Evolutionary conservation across 2,329 filamentous ascomycete species (phyloP), one percentile per base, ranked within the genome.

Genomic region (Emericellopsis atlantica): DNA sequence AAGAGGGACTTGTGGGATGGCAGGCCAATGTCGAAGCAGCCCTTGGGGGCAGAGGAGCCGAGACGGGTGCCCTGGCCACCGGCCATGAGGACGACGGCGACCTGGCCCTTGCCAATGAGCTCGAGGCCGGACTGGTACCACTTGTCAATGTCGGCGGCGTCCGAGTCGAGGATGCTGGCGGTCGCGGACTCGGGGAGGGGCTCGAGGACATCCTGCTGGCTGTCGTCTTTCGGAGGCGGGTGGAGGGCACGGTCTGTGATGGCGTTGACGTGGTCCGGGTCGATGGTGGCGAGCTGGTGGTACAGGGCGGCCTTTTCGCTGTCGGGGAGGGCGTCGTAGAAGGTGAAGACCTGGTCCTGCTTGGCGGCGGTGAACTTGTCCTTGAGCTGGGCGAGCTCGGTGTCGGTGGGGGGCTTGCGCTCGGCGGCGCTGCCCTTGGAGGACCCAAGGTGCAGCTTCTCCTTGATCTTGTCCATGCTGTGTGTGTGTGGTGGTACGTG

Each of bases 1-100:
- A 98, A 98, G 45, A 98, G 75, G 14, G 88, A 88, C 71, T 98
- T 98, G 58, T 82, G 67, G 51, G 87, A 95, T 26, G 90, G 87
- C 43, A 98, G 76, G 15, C 88, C 88, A 60, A 98, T 96, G 58
- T 98, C 82, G 65, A 85, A 98, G 74, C 90, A 96, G 43, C 92
- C 92, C 71, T 98, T 98, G 50, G 92, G 92, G 15, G 82, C 90
- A 43, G 88, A 92, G 70, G 88, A 95, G 51, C 92, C 92, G 48
- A 98, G 69, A 46, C 92, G 78, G 46, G 92, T 98, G 48, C 92
- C 92, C 67, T 98, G 92, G 29, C 92, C 92, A 57, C 92, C 92
- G 44, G 92, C 92, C 85, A 98, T 93, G 54, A 98, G 76, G 40
- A 98, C 87, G 15, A 98, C 92, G 26, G 79, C 72, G 32, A 94